These are phyloP conservation scores for Harringtonia aguacate DNA, from an alignment of 2,329 filamentous ascomycete genomes.

Conservation along the genomic window DNA sequence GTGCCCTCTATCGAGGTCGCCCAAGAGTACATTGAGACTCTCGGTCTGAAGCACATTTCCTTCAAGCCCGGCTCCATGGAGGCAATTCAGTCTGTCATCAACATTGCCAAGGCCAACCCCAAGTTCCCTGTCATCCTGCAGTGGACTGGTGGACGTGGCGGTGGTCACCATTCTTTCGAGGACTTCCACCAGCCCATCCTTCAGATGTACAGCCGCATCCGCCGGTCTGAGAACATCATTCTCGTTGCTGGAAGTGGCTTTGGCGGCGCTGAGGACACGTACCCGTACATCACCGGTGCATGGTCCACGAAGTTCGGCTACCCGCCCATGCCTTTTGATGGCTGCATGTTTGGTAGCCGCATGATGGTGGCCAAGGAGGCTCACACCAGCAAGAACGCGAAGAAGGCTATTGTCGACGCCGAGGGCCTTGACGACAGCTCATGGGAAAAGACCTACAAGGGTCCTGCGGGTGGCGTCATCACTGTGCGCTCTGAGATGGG, in stretches of 20 bases:
- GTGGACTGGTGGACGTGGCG: conserved; percentile 90
- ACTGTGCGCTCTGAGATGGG: conserved; percentile 99
- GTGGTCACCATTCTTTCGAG: conserved; percentile 89
- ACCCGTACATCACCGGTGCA: conserved; percentile 79
- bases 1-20: conserved; percentile 90
- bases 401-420: conserved; percentile 82
- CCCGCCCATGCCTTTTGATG: conserved; percentile 89
- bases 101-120: conserved; percentile 89
- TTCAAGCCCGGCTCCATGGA: conserved; percentile 91
- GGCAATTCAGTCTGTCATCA: conserved; percentile 80
- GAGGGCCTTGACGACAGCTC: conserved; percentile 69
- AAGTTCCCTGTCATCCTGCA: conserved; percentile 87
- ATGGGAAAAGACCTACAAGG: conserved; percentile 93
- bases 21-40: conserved; percentile 85
- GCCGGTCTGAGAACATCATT: conserved; percentile 77
- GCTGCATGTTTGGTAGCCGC: conserved; percentile 79
- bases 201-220: conserved; percentile 82
- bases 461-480: conserved; percentile 82
- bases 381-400: conserved; percentile 75
- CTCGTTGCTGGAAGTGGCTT: conserved; percentile 87
- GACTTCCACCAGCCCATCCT: conserved; percentile 91
- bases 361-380: conserved; percentile 95
- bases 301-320: conserved; percentile 86
- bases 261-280: conserved; percentile 80
- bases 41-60: conserved; percentile 83